A percentile compares a stretch with the other conserved stretches of the same genome.
phyloP scores from a whole-genome alignment of 306 rosid species.

The Castanea crenata region DNA sequence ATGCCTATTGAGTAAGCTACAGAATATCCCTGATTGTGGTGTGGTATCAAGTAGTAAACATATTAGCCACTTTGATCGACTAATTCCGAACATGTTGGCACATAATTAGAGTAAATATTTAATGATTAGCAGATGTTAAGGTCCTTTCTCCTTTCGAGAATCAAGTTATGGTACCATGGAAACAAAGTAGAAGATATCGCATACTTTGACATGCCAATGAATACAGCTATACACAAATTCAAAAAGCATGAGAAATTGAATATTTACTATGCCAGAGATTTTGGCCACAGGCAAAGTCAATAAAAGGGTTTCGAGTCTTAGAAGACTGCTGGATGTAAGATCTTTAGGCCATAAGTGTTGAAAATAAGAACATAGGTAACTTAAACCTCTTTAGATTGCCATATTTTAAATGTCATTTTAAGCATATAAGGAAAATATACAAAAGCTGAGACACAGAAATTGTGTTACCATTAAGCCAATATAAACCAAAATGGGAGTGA shows the following conservation, averaged over 20 bases:
- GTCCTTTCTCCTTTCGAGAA: neutral
- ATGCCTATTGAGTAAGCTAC: constrained; percentile 78
- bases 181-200: too few relatives aligned
- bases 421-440: neutral
- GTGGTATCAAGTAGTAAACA: constrained; percentile 10
- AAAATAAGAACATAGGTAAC: too few relatives aligned
- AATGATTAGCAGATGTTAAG: neutral
- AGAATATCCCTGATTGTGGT: constrained; percentile 42
- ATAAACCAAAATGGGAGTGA: constrained; percentile 62
- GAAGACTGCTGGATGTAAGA: neutral
- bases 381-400: too few relatives aligned
- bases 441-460: neutral
- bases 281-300: neutral
- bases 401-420: neutral
- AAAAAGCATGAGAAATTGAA: neutral
- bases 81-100: neutral
- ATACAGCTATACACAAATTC: too few relatives aligned
- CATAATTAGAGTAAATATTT: neutral
- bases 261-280: neutral
- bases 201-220: too few relatives aligned
- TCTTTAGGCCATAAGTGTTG: too few relatives aligned
- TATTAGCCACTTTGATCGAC: neutral
- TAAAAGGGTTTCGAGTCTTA: neutral
- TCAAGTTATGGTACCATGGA: too few relatives aligned
- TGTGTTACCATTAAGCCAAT: constrained; percentile 70